Evolutionary conservation across 495 filamentous ascomycete genomes (phyloP), one percentile per base, ranked within the genome.

Genomic region (Daldinia grandis): DNA sequence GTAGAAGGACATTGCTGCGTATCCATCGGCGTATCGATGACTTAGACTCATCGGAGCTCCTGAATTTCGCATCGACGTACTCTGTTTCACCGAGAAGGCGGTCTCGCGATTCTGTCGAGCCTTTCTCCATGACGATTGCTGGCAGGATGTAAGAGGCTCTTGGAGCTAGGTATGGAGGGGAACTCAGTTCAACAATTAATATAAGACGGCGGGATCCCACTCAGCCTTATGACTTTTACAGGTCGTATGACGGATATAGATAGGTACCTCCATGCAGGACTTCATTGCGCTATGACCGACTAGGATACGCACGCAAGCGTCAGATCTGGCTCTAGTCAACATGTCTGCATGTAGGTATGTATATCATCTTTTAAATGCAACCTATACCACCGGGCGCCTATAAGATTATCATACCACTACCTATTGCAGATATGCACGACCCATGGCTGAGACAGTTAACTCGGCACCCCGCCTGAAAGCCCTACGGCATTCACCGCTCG

Each of bases 251-350:
- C 28, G 4, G 30, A 21, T 47, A 53, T 30, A 53, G 49, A 30
- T 53, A n/a, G n/a, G n/a, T n/a, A n/a, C n/a, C n/a, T n/a, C n/a
- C n/a, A 53, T 53, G 49, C 49, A 53, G 49, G 49, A 53, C 49
- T 53, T 24, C 42, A 12, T 47, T 47, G 8, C 42, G 42, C 42
- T 24, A 47, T 47, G 42, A 47, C 42, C 42, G 19, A 47, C 17
- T 33, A 2, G 54, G 31, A 24, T 37, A 57, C 31, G 33, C 33
- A 57, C 31, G 33, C 33, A 38, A 25, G 54, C 31, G 54, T 57
- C 54, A 57, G 54, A 57, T 57, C 51, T 14, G 30, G 31, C 10
- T 37, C 54, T 21, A 40, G 31, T 57, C 10, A 37, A 15, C 30
- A 21, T 38, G 19, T 35, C 4, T 12, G 31, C 10, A 35, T 12